Percentiles rank a stretch among this genome's conserved stretches.
Evolutionary conservation across 192 early-diverging fungal species (phyloP).

Genomic region (Phycomyces blakesleeanus): DNA sequence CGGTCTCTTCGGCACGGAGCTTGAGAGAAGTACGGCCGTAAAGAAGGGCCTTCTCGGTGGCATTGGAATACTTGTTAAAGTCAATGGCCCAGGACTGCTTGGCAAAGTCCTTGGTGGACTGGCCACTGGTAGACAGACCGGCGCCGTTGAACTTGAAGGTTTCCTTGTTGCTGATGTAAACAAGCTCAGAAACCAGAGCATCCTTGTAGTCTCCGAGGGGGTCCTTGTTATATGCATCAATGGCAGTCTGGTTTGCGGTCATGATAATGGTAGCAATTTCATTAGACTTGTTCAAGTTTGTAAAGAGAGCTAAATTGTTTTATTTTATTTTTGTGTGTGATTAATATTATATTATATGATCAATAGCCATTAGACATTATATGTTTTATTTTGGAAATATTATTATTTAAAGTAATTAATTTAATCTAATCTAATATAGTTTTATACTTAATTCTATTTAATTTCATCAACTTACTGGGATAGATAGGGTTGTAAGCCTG

Average conservation of each 20-base stretch:
- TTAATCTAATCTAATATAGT: background rate
- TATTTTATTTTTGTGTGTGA: too few species aligned
- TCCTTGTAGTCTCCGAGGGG: conserved; percentile 28
- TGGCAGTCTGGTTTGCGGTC: conserved; percentile 25
- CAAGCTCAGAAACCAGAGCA: conserved; percentile 28
- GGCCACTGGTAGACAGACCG: conserved; percentile 39
- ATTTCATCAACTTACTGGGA: conserved; percentile 33
- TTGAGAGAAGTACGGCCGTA: conserved; percentile 41
- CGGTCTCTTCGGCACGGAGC: conserved; percentile 44
- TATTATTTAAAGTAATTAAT: too few species aligned
- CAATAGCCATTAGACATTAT: too few species aligned
- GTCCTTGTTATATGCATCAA: conserved; percentile 25
- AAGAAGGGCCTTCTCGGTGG: conserved; percentile 11
- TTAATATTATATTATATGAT: too few species aligned
- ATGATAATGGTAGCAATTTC: conserved; percentile 44
- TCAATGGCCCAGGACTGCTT: conserved; percentile 47
- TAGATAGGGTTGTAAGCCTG: conserved; percentile 44
- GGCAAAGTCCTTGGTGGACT: conserved; percentile 46
- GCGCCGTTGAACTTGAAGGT: conserved; percentile 34
- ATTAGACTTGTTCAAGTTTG: conserved; percentile 32
- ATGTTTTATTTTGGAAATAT: too few species aligned
- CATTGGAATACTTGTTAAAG: conserved; percentile 37
- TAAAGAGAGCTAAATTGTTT: conserved; percentile 26
- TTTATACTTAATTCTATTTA: background rate
- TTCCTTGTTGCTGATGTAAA: conserved; percentile 39